Evolutionary conservation across 2,329 filamentous ascomycete genomes (phyloP).

Genomic region (Nothophaeocryptopus gaeumannii): DNA sequence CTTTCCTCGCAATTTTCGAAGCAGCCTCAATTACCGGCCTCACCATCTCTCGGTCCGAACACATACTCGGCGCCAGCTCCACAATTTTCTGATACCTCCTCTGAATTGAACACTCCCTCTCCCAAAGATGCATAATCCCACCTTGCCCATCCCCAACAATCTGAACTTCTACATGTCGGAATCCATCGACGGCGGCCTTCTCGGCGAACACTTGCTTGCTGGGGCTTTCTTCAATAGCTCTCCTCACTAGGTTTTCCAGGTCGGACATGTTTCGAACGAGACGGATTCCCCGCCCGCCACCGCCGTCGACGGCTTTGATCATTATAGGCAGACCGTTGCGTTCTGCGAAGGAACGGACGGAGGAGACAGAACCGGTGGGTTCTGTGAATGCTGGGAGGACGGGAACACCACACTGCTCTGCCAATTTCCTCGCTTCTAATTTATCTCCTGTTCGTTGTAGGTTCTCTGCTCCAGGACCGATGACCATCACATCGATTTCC

Average conservation of each 20-base stretch:
- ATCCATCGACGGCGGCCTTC: constrained; percentile 61
- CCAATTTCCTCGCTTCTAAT: constrained; percentile 52
- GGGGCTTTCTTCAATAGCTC: constrained; percentile 58
- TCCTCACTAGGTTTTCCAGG: constrained; percentile 47
- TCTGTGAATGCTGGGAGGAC: constrained; percentile 49
- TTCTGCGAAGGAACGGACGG: constrained; percentile 58
- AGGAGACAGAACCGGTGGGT: constrained; percentile 43
- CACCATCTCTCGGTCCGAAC: constrained; percentile 47
- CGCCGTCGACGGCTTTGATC: constrained; percentile 64
- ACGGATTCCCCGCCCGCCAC: constrained; percentile 60
- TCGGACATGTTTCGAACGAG: constrained; percentile 47
- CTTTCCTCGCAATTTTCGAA: constrained; percentile 50
- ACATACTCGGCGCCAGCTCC: constrained; percentile 56
- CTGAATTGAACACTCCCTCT: constrained; percentile 61
- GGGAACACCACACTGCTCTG: constrained; percentile 52
- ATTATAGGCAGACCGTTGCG: constrained; percentile 55
- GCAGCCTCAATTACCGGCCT: constrained; percentile 54
- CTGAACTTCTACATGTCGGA: constrained; percentile 61
- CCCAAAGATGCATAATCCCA: constrained; percentile 55
- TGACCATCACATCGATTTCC: constrained; percentile 48
- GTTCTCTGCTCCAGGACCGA: constrained; percentile 58
- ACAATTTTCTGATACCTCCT: constrained; percentile 61
- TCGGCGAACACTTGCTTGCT: constrained; percentile 58
- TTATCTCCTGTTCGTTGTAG: constrained; percentile 57
- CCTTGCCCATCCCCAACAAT: constrained; percentile 57